A percentile compares a stretch with the other conserved stretches of the same genome.
Conservation (phyloP, 345 rosid genomes). For the rapeseed (Brassica napus) region Da-Ae NC_063451.1:21609501-21610000, state of each 20-base stretch:
- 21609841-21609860: background rate
- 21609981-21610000: slow-evolving; percentile 3
- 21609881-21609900: background rate
- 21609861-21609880: background rate
- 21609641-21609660: background rate
- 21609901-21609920: background rate
- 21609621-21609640: background rate
- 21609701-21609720: too few relatives aligned
- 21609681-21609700: background rate
- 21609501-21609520: too few relatives aligned
- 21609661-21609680: background rate
- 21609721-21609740: background rate
- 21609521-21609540: background rate
- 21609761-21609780: background rate
- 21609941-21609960: slow-evolving; percentile 26
- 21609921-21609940: slow-evolving; percentile 32
- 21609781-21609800: background rate
- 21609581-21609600: background rate
- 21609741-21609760: background rate
- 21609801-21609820: background rate
- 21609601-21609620: background rate
- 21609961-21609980: slow-evolving; percentile 14
- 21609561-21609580: background rate
- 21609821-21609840: background rate
- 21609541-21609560: background rate